phyloP scores from a whole-genome alignment of 2,329 filamentous ascomycete genomes.

The Alternaria sp. region DNA sequence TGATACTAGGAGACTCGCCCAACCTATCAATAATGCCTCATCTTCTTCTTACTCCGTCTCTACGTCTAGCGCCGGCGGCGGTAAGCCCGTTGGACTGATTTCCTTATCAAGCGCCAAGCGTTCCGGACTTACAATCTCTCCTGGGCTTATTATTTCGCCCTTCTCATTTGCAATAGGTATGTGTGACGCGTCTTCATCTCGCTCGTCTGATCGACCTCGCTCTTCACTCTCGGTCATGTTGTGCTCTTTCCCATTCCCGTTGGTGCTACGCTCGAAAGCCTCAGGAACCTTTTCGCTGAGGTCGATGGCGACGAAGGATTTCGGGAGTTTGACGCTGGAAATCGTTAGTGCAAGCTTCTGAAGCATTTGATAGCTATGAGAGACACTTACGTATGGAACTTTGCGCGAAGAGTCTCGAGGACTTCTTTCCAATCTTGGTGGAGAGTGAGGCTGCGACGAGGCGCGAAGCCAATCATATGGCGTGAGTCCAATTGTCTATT shows the following conservation, averaged over 20 bases:
- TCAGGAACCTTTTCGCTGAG: slow-evolving; percentile 59
- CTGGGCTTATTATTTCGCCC: slow-evolving; percentile 7
- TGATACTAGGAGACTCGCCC: background rate
- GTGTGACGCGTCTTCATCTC: slow-evolving; percentile 13
- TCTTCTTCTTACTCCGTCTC: slow-evolving; percentile 5
- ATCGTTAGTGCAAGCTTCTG: slow-evolving; percentile 11
- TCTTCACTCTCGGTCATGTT: slow-evolving; percentile 27
- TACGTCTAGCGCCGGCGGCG: slow-evolving; percentile 21
- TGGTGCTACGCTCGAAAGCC: slow-evolving; percentile 48
- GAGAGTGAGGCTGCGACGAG: slow-evolving; percentile 85
- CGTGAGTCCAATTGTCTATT: slow-evolving; percentile 83
- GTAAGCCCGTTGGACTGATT: slow-evolving; percentile 14
- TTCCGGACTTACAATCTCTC: background rate
- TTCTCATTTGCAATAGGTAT: slow-evolving; percentile 17
- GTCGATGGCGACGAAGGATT: slow-evolving; percentile 62
- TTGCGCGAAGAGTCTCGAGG: slow-evolving; percentile 92
- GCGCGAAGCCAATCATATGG: slow-evolving; percentile 94
- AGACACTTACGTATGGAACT: slow-evolving; percentile 84
- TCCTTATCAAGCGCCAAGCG: slow-evolving; percentile 10
- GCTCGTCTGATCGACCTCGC: slow-evolving; percentile 31
- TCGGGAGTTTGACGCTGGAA: slow-evolving; percentile 59
- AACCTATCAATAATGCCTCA: background rate
- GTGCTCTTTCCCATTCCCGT: slow-evolving; percentile 31
- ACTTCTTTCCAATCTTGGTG: slow-evolving; percentile 97
- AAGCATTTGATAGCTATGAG: background rate